These are phyloP conservation scores for Ophiocytium majus DNA, from an alignment of 352 stramenopile genomes.

Conservation along the genomic window DNA sequence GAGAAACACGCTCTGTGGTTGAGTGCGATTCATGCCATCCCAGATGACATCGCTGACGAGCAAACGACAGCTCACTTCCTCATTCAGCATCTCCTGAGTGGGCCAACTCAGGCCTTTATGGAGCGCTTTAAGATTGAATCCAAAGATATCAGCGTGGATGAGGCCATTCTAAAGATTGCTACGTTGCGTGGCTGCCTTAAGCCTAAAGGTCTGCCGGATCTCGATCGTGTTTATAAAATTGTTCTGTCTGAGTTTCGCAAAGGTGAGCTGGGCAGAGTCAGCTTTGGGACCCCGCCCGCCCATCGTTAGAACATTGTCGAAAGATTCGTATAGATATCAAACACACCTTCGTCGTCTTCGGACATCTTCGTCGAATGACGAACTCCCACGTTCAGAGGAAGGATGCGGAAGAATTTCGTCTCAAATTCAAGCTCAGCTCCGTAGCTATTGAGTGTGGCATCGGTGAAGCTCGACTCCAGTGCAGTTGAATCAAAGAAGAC, in stretches of 20 bases:
- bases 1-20: background rate
- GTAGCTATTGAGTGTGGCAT: too few relatives aligned
- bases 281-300: background rate
- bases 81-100: background rate
- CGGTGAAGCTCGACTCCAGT: too few relatives aligned
- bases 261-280: background rate
- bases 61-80: background rate
- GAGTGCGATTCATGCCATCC: constrained; percentile 17
- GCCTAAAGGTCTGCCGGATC: background rate
- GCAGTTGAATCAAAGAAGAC: too few relatives aligned
- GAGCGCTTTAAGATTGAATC: constrained; percentile 17
- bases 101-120: background rate
- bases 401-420: too few relatives aligned
- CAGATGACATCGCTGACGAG: background rate
- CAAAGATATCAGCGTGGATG: background rate
- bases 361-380: too few relatives aligned
- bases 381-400: too few relatives aligned
- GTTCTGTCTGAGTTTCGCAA: background rate
- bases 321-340: too few relatives aligned
- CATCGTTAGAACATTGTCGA: too few relatives aligned
- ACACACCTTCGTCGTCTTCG: too few relatives aligned
- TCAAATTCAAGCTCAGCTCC: too few relatives aligned
- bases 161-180: background rate
- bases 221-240: constrained; percentile 5
- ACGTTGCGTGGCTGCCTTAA: background rate